Conservation (phyloP, 2,329 filamentous ascomycete genomes). For the Sclerotinia borealis region DNA sequence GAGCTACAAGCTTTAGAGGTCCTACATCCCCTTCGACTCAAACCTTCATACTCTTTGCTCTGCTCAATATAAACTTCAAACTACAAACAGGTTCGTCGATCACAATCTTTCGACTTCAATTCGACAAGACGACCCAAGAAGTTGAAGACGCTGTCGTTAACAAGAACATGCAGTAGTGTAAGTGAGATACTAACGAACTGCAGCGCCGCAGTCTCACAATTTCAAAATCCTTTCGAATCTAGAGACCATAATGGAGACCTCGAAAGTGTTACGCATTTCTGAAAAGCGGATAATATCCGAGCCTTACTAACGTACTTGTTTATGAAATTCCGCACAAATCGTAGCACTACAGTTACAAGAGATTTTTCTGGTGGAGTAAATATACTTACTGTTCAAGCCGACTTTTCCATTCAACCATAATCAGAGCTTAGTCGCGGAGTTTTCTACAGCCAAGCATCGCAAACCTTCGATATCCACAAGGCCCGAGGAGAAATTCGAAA, state of each 20-base stretch:
- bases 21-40: not conserved
- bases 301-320: not conserved
- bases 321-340: not conserved
- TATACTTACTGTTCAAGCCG: too few relatives aligned
- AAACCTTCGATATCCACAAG: not conserved
- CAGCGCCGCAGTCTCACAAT: not conserved
- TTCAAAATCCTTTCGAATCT: not conserved
- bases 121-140: too few relatives aligned
- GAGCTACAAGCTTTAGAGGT: not conserved
- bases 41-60: too few relatives aligned
- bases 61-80: too few relatives aligned
- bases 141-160: too few relatives aligned
- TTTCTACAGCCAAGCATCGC: not conserved
- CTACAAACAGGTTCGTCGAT: too few relatives aligned
- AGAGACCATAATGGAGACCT: not conserved
- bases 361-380: not conserved
- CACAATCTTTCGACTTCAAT: too few relatives aligned
- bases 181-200: not conserved
- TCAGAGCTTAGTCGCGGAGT: not conserved
- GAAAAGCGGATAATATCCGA: not conserved
- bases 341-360: not conserved
- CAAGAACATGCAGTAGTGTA: not conserved
- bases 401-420: not conserved
- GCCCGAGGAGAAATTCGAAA: not conserved
- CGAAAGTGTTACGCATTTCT: not conserved